Evolutionary conservation across 495 filamentous ascomycete species (phyloP).

Genomic region (Geopyxis carbonaria): DNA sequence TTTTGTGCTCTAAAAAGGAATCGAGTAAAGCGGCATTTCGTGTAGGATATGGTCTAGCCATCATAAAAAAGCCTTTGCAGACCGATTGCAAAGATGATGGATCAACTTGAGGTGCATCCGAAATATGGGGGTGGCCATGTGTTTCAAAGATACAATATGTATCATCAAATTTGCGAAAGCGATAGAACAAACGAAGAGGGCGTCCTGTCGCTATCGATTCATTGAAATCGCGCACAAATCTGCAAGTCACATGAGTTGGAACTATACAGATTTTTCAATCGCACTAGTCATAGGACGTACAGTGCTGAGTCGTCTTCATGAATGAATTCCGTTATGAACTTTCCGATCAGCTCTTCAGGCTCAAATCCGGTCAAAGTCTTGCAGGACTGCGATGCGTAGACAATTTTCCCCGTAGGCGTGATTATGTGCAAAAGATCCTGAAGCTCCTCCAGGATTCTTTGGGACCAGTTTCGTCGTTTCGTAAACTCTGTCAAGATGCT

Average conservation of each 20-base stretch:
- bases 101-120: slow-evolving; percentile 40
- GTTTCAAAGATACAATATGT: slow-evolving; percentile 69
- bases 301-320: slow-evolving; percentile 77
- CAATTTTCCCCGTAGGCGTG: slow-evolving; percentile 63
- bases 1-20: slow-evolving; percentile 92
- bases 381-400: slow-evolving; percentile 68
- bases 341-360: slow-evolving; percentile 50
- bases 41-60: slow-evolving; percentile 80
- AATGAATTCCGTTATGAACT: slow-evolving; percentile 60
- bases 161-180: slow-evolving; percentile 60
- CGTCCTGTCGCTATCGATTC: slow-evolving; percentile 74
- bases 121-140: slow-evolving; percentile 79
- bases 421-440: slow-evolving; percentile 79
- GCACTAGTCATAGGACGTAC: slow-evolving; percentile 10
- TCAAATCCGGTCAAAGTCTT: slow-evolving; percentile 63
- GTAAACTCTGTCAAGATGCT: slow-evolving; percentile 67
- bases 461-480: slow-evolving; percentile 75
- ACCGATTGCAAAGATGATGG: slow-evolving; percentile 45
- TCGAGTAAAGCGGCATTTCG: slow-evolving; percentile 71
- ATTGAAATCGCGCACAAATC: slow-evolving; percentile 47
- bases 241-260: slow-evolving; percentile 3
- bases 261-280: background rate
- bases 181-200: slow-evolving; percentile 72
- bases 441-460: slow-evolving; percentile 75
- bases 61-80: slow-evolving; percentile 85